A percentile compares a stretch with the other conserved stretches of the same genome.
Conservation (phyloP, 257 asterid genomes). For the Ajuga chamaepitys region DNA sequence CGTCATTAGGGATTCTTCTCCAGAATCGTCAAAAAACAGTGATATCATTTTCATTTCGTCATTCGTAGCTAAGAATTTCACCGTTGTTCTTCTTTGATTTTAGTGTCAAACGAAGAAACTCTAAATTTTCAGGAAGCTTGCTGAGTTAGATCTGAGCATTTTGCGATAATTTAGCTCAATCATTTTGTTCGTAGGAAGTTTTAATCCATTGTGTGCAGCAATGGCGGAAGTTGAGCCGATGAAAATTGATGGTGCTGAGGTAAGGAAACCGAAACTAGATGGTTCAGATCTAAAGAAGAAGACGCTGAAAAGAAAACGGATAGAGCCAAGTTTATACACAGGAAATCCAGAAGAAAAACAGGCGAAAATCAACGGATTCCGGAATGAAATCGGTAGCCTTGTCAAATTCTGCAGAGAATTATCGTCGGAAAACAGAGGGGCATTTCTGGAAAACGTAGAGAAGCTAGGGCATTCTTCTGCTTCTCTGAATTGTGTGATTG, state of each 20-base stretch:
- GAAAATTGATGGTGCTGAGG: constrained; percentile 16
- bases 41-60: not conserved
- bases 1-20: not conserved
- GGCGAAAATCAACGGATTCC: constrained; percentile 30
- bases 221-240: constrained; percentile 25
- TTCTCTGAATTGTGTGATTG: constrained; percentile 37
- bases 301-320: constrained; percentile 11
- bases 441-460: constrained; percentile 23
- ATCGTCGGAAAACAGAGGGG: constrained; percentile 17
- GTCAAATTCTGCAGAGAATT: constrained; percentile 34
- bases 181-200: not conserved
- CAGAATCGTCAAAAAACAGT: not conserved
- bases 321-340: not conserved
- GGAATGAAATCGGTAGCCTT: constrained; percentile 45
- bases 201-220: not conserved
- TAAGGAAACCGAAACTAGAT: constrained; percentile 5
- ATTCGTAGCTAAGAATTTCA: not conserved
- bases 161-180: not conserved
- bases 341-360: constrained; percentile 28
- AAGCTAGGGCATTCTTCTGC: constrained; percentile 8
- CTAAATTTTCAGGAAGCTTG: not conserved
- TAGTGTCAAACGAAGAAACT: not conserved
- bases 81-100: not conserved
- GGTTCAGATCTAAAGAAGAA: constrained; percentile 21
- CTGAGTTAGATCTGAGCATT: not conserved